Conservation (phyloP, 768 basidiomycete genomes). For the Cyclocybe cylindracea region DNA sequence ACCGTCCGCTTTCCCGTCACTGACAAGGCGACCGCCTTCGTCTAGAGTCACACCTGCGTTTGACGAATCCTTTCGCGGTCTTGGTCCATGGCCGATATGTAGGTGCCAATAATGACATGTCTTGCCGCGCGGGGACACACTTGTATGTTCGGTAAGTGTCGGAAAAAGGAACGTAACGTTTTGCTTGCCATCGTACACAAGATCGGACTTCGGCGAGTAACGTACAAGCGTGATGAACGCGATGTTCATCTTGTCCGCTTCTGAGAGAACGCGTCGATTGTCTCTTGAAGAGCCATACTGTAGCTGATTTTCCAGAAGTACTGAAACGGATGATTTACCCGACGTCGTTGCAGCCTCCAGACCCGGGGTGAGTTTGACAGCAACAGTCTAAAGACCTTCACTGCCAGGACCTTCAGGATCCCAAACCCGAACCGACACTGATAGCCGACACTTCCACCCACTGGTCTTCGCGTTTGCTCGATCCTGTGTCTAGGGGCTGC, state of each 20-base stretch:
- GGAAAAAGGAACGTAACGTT: no score
- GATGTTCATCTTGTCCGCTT: no score
- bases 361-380: constrained; percentile 13
- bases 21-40: constrained; percentile 33
- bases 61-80: constrained; percentile 9
- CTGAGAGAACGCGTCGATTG: neutral
- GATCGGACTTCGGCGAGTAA: neutral
- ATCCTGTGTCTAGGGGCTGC: neutral
- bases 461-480: neutral
- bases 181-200: neutral
- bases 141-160: neutral
- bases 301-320: no score
- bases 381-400: constrained; percentile 16
- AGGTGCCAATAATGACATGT: constrained; percentile 12
- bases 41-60: constrained; percentile 5
- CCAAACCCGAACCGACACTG: constrained; percentile 8
- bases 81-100: constrained; percentile 8
- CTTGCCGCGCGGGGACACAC: constrained; percentile 4
- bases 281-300: constrained; percentile 5
- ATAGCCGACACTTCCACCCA: constrained; percentile 2
- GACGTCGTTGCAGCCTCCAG: constrained; percentile 20
- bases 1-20: constrained; percentile 31
- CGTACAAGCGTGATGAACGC: neutral
- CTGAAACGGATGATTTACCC: neutral
- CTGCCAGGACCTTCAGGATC: constrained; percentile 3